A percentile compares a stretch with the other conserved stretches of the same genome.
These are phyloP conservation scores for Jaltomata sinuosa DNA, from an alignment of 257 asterid species.

Conservation along the genomic window DNA sequence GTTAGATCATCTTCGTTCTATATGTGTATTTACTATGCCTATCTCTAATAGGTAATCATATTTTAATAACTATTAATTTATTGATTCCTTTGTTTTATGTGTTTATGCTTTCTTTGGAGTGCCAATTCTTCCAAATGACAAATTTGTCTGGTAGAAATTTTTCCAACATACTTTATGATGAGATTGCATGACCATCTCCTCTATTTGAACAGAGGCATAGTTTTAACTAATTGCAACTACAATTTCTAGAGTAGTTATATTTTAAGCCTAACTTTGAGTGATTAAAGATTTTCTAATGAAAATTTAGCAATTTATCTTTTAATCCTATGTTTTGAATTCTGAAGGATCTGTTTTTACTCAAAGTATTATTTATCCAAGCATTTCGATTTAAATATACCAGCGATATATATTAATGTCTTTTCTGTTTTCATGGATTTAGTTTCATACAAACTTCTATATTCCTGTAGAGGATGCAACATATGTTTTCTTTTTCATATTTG, in stretches of 20 bases:
- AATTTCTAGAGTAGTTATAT: not conserved
- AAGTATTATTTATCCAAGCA: not conserved
- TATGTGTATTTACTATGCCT: conserved; percentile 79
- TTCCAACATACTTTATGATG: not conserved
- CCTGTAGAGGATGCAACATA: not conserved
- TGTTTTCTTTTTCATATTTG: not conserved
- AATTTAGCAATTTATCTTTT: not conserved
- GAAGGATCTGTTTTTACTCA: not conserved
- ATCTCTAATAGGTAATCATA: conserved; percentile 58
- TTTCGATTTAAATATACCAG: not conserved
- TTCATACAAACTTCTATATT: not conserved
- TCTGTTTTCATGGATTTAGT: not conserved
- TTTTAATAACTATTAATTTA: not conserved
- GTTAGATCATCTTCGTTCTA: conserved; percentile 77
- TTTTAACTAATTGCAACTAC: not conserved
- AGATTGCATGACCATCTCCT: not conserved
- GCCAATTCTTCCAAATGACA: not conserved
- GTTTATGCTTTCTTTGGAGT: not conserved
- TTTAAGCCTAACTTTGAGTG: not conserved
- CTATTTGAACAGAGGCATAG: not conserved
- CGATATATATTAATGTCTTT: not conserved
- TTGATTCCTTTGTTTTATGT: not conserved
- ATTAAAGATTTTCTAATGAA: not conserved
- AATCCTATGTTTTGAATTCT: not conserved
- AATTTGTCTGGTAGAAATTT: too few relatives aligned